A percentile compares a stretch with the other conserved stretches of the same genome.
These are phyloP conservation scores for Oldenlandia corymbosa DNA, from an alignment of 257 asterid species.

Conservation along the genomic window DNA sequence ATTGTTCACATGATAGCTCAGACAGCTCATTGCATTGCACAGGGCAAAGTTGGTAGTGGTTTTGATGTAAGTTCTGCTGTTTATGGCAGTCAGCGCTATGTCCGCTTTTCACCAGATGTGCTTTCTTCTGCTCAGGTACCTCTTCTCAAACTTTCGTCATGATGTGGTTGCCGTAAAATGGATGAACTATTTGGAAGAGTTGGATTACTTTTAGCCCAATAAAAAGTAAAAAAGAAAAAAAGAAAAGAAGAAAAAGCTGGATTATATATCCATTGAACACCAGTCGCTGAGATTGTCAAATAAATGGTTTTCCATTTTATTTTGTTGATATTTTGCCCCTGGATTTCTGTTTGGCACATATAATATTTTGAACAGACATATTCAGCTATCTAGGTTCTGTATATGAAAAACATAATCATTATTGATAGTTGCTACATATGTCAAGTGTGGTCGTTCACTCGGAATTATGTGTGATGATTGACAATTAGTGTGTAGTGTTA, in stretches of 20 bases:
- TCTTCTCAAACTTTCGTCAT: conserved; percentile 7
- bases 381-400: no score
- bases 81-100: conserved; percentile 89
- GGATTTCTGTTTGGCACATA: no score
- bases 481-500: no score
- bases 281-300: no score
- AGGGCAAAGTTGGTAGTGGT: conserved; percentile 99
- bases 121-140: conserved; percentile 87
- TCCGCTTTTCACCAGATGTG: conserved; percentile 88
- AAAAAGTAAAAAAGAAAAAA: no score
- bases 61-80: conserved; percentile 99
- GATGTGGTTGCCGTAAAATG: background rate
- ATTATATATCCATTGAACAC: no score
- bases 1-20: conserved; percentile 85
- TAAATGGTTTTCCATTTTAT: no score
- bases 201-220: background rate
- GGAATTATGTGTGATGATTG: background rate
- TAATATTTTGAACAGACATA: no score
- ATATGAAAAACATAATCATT: no score
- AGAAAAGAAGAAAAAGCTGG: no score
- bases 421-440: no score
- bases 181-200: background rate
- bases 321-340: no score
- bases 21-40: conserved; percentile 97
- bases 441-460: background rate